Conservation (phyloP, 306 rosid species). For the Corylus heterophylla region DNA sequence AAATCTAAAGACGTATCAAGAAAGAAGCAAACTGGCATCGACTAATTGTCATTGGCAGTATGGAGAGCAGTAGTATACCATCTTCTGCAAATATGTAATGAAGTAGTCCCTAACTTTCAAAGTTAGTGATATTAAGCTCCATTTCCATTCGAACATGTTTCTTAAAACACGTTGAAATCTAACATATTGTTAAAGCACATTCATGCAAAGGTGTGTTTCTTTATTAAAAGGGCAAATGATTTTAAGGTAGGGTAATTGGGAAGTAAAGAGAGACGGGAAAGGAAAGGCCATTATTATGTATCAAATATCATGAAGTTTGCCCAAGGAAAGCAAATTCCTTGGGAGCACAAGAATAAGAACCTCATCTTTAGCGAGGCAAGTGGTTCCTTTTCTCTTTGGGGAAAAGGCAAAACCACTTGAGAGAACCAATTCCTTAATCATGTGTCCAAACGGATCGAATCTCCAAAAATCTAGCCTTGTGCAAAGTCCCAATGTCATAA, state of each 20-base stretch:
- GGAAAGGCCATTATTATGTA: background rate
- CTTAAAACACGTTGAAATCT: background rate
- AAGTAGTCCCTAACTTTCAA: slow-evolving; percentile 26
- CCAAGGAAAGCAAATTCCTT: slow-evolving; percentile 1
- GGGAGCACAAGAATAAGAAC: slow-evolving; percentile 43
- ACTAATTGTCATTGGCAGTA: slow-evolving; percentile 23
- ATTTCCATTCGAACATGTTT: background rate
- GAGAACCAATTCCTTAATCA: slow-evolving; percentile 40
- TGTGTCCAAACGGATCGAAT: slow-evolving; percentile 29
- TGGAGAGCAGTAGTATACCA: slow-evolving; percentile 20
- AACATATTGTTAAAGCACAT: background rate
- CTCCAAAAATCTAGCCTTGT: slow-evolving; percentile 18
- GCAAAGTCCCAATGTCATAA: background rate
- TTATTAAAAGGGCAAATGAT: slow-evolving; percentile 18
- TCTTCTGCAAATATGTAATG: slow-evolving; percentile 34
- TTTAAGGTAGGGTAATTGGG: slow-evolving; percentile 2
- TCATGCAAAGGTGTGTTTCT: slow-evolving; percentile 10
- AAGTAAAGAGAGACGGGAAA: slow-evolving; percentile 2
- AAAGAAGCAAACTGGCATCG: slow-evolving; percentile 42
- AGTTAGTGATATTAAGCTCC: background rate
- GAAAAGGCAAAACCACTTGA: slow-evolving; percentile 18
- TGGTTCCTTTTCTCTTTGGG: slow-evolving; percentile 19
- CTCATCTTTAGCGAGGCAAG: slow-evolving; percentile 38
- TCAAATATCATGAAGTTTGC: background rate
- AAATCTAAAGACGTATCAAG: slow-evolving; percentile 5